Percentiles rank a stretch among this genome's conserved stretches.
Evolutionary conservation across 306 rosid species (phyloP).

Genomic region (Potentilla sterilis): DNA sequence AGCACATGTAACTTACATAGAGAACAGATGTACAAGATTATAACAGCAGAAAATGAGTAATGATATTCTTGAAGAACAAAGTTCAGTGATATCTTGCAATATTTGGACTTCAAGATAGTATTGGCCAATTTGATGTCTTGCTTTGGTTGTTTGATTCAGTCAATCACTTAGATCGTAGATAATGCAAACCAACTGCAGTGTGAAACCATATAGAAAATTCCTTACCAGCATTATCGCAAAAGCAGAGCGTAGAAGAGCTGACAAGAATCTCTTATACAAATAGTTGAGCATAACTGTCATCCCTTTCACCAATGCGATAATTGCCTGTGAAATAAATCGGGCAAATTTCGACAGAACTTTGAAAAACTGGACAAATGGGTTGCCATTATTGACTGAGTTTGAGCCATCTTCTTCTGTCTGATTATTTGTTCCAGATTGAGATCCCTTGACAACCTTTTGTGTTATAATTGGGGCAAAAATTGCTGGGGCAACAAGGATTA

Average conservation of each 20-base stretch:
- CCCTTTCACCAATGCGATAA: slow-evolving; percentile 46
- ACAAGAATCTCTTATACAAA: slow-evolving; percentile 55
- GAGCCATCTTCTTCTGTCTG: slow-evolving; percentile 40
- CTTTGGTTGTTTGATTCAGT: neutral
- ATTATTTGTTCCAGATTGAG: slow-evolving; percentile 32
- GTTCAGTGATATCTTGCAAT: neutral
- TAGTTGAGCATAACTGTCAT: slow-evolving; percentile 45
- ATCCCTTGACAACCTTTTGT: slow-evolving; percentile 37
- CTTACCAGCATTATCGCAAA: slow-evolving; percentile 64
- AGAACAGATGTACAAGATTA: neutral
- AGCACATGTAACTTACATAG: slow-evolving; percentile 20
- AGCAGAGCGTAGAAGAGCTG: slow-evolving; percentile 62
- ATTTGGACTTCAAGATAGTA: neutral
- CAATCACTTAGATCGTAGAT: neutral
- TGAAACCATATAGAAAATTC: slow-evolving; percentile 23
- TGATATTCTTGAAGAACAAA: neutral
- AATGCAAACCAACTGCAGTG: slow-evolving; percentile 20
- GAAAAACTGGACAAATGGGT: slow-evolving; percentile 47
- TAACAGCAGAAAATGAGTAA: neutral
- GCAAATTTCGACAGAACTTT: slow-evolving; percentile 42
- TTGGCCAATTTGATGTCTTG: neutral
- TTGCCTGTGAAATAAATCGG: slow-evolving; percentile 42
- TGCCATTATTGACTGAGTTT: slow-evolving; percentile 25
- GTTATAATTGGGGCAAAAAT: slow-evolving; percentile 59
- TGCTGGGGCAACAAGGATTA: slow-evolving; percentile 86